phyloP scores from a whole-genome alignment of 768 basidiomycete genomes.

The Phanerodontia chrysosporium region DNA sequence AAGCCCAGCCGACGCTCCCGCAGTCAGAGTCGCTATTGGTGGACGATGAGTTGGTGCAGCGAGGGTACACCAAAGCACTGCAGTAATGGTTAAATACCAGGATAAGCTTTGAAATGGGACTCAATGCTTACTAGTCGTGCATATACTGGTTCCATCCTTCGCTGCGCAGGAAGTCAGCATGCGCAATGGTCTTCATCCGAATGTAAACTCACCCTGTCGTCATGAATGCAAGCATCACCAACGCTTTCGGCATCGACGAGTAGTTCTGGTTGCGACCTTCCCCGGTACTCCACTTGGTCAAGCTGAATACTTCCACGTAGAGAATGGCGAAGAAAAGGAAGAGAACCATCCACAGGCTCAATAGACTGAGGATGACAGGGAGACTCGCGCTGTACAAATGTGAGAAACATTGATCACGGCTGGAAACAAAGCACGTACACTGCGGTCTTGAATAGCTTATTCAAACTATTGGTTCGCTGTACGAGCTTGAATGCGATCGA shows the following conservation, averaged over 20 bases:
- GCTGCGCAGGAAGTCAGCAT: constrained; percentile 34
- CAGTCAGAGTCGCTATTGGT: constrained; percentile 72
- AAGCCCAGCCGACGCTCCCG: constrained; percentile 81
- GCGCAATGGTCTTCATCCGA: not conserved
- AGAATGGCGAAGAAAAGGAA: constrained; percentile 91
- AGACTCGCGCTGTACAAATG: constrained; percentile 62
- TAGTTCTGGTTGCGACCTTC: constrained; percentile 76
- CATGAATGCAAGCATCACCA: constrained; percentile 91
- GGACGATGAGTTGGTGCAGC: constrained; percentile 58
- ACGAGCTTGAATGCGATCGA: constrained; percentile 93
- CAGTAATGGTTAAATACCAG: not conserved
- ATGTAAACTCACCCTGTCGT: constrained; percentile 71
- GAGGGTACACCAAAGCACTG: constrained; percentile 73
- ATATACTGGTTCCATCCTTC: constrained; percentile 98
- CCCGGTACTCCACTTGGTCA: constrained; percentile 79
- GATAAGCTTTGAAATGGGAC: constrained; percentile 4
- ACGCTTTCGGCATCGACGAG: constrained; percentile 66
- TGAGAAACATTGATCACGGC: not conserved
- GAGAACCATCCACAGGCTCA: constrained; percentile 83
- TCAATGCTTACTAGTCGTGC: constrained; percentile 83
- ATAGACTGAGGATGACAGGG: constrained; percentile 78
- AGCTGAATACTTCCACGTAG: constrained; percentile 84
- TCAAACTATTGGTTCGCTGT: constrained; percentile 80
- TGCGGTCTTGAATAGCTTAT: constrained; percentile 95
- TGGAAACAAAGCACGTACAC: constrained; percentile 51